Evolutionary conservation across 345 rosid species (phyloP), one percentile per base, ranked within the genome.

Genomic region (Excoecaria cochinchinensis): DNA sequence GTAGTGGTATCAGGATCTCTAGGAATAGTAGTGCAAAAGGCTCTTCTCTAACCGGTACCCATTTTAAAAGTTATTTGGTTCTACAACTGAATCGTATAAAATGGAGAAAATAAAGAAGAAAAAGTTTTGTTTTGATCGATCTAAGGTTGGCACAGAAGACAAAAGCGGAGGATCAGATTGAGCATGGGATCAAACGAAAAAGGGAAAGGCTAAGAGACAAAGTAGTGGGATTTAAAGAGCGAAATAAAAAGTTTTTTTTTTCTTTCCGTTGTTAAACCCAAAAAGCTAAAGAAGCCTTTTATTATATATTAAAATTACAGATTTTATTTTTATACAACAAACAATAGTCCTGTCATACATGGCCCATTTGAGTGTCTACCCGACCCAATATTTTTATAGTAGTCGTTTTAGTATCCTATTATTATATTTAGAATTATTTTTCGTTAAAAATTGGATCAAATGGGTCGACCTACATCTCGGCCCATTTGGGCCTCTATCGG

Each of bases 41-140:
- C 98, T 84, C 92, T 89, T 78, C 98, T 90, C 98, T 97, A 94
- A 63, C 98, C 93, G 17, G 97, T 92, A 62, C 95, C 97, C 98
- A 92, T 94, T 59, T 71, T 25, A 47, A 7, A 12, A 4, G 8
- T n/a, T 56, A 5, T 7, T 9, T 57, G 22, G 3, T 57, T 24
- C 62, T 21, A 5, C 31, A 1, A 1, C 62, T 57, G 62, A 60
- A 48, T 59, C 46, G 53, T 50, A 21, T 11, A 57, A 11, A 58
- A 15, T 31, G 77, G 39, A 40, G 68, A 74, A 40, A 72, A 73
- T 52, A 40, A 48, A 47, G 51, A 46, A 70, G 76, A 65, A 79
- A 67, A 72, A 40, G 73, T 39, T 81, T 76, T 70, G 85, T 80
- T 78, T 71, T 58, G 79, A 77, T 80, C 67, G 79, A 70, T 84